Percentiles rank a stretch among this genome's conserved stretches.
phyloP scores from a whole-genome alignment of 257 asterid genomes.

The Solanum appendiculatum region DNA sequence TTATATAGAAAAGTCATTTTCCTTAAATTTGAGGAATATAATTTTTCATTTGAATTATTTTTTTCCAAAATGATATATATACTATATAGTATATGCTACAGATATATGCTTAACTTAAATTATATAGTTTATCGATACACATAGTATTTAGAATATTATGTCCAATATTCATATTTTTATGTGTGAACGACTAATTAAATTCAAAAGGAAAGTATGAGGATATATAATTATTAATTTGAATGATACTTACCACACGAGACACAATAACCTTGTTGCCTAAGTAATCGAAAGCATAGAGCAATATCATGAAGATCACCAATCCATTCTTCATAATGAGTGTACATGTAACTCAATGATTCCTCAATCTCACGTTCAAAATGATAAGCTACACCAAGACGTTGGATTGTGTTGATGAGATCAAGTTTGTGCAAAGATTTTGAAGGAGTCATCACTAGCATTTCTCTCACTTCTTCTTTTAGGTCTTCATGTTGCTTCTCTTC shows the following conservation, averaged over 20 bases:
- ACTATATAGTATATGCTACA: no score
- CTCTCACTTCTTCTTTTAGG: neutral
- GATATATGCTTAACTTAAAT: no score
- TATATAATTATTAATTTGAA: no score
- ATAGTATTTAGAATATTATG: no score
- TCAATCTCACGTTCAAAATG: conserved; percentile 9
- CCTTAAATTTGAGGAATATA: no score
- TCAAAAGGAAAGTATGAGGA: no score
- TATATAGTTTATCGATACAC: no score
- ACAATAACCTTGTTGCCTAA: neutral
- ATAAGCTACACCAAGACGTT: conserved; percentile 14
- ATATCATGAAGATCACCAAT: neutral
- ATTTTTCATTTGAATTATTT: no score
- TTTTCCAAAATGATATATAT: no score
- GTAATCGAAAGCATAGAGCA: neutral
- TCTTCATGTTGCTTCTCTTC: neutral
- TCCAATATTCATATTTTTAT: no score
- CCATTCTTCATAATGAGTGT: neutral
- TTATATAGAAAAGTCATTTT: no score
- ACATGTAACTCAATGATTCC: neutral
- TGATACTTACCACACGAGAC: neutral
- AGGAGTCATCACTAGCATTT: neutral
- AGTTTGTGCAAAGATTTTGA: neutral
- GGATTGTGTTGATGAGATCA: neutral
- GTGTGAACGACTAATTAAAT: no score